Evolutionary conservation across 2,329 filamentous ascomycete genomes (phyloP).

Genomic region (Sporothrix brunneoviolacea): DNA sequence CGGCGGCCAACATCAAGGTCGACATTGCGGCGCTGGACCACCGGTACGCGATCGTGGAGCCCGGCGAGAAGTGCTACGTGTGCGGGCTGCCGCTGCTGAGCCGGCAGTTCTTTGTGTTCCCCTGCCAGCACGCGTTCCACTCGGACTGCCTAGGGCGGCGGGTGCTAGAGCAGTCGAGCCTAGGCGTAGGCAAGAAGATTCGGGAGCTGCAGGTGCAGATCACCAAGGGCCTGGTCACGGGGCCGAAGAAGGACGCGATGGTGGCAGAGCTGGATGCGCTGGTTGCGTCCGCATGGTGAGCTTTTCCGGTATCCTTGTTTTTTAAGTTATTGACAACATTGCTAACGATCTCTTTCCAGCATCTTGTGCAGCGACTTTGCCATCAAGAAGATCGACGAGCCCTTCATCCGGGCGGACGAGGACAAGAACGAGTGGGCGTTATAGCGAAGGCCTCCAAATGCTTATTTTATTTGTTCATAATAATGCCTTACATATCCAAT

Average conservation of each 20-base stretch:
- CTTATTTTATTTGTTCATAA: conserved; percentile 3
- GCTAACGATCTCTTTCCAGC: conserved; percentile 38
- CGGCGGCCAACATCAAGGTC: conserved; percentile 81
- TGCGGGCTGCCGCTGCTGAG: conserved; percentile 81
- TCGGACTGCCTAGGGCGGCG: conserved; percentile 85
- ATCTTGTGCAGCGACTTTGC: conserved; percentile 92
- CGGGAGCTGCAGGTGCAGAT: conserved; percentile 80
- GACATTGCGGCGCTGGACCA: conserved; percentile 82
- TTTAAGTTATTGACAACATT: conserved; percentile 1
- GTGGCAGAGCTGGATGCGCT: conserved; percentile 86
- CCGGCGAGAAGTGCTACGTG: conserved; percentile 87
- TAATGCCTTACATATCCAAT: conserved; percentile 1
- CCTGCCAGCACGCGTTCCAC: conserved; percentile 96
- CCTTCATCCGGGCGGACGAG: conserved; percentile 72
- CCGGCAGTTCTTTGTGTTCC: conserved; percentile 95
- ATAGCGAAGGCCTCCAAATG: conserved; percentile 11
- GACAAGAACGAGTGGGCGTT: conserved; percentile 71
- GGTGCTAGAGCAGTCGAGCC: conserved; percentile 74
- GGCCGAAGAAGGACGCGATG: conserved; percentile 69
- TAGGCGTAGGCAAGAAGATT: conserved; percentile 71
- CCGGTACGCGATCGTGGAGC: conserved; percentile 92
- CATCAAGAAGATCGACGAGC: conserved; percentile 89
- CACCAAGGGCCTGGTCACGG: conserved; percentile 64
- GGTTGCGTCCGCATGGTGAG: conserved; percentile 81
- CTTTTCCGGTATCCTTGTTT: conserved; percentile 14